phyloP scores from a whole-genome alignment of 495 filamentous ascomycete genomes.

The Amniculicola lignicola region DNA sequence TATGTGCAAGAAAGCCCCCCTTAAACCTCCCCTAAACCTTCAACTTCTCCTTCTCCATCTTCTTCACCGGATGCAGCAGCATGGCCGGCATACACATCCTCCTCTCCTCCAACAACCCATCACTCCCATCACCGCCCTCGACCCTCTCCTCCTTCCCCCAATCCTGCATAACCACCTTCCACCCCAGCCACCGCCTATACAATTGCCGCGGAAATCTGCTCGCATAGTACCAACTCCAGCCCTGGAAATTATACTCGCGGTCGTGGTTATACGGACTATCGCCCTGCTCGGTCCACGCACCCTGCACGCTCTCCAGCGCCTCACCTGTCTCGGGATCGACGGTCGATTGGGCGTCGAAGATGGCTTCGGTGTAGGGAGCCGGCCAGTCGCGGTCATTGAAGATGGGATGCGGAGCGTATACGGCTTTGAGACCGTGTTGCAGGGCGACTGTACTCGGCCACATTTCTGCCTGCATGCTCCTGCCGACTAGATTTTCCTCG shows the following conservation, averaged over 20 bases:
- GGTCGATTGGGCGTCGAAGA: constrained; percentile 59
- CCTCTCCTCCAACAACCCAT: constrained; percentile 52
- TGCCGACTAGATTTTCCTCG: constrained; percentile 57
- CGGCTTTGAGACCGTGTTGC: constrained; percentile 69
- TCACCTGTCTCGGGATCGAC: constrained; percentile 48
- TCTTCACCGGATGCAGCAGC: constrained; percentile 48
- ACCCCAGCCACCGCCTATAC: constrained; percentile 63
- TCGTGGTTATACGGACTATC: constrained; percentile 42
- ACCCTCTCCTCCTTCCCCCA: constrained; percentile 20
- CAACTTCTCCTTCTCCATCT: constrained; percentile 25
- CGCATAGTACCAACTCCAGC: constrained; percentile 58
- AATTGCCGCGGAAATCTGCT: constrained; percentile 53
- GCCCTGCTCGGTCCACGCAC: constrained; percentile 33
- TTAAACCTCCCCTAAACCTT: neutral
- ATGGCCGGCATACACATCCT: constrained; percentile 92
- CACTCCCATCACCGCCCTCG: constrained; percentile 22
- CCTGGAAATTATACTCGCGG: constrained; percentile 54
- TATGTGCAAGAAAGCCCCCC: neutral
- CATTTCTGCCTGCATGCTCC: constrained; percentile 68
- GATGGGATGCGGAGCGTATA: constrained; percentile 66
- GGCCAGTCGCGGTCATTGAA: constrained; percentile 63
- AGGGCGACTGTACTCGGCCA: constrained; percentile 61
- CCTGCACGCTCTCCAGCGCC: constrained; percentile 39
- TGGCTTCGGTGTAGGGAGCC: constrained; percentile 52
- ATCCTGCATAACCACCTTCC: constrained; percentile 28